These are phyloP conservation scores for Scleromitrula shiraiana DNA, from an alignment of 2,329 filamentous ascomycete species.

Conservation along the genomic window DNA sequence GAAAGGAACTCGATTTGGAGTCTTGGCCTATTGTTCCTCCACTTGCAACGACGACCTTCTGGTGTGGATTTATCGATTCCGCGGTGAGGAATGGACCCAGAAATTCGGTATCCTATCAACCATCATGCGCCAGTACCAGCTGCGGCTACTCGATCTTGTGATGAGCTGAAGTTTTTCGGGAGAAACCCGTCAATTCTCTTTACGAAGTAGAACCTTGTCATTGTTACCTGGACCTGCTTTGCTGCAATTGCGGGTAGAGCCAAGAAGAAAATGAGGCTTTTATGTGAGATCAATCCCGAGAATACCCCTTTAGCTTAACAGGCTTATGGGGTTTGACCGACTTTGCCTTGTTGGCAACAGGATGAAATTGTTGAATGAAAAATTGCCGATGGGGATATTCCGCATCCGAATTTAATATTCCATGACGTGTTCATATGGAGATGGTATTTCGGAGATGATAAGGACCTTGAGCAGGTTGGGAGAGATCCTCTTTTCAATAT, in stretches of 20 bases:
- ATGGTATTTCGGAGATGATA: not conserved
- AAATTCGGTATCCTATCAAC: not conserved
- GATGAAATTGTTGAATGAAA: not conserved
- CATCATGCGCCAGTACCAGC: conserved; percentile 6
- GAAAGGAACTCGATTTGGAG: not conserved
- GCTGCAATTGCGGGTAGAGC: not conserved
- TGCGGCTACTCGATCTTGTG: conserved; percentile 5
- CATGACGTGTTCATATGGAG: conserved; percentile 7
- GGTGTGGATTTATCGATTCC: not conserved
- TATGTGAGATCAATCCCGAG: not conserved
- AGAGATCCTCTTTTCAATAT: not conserved
- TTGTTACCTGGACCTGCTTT: too few species aligned
- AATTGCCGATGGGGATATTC: too few species aligned
- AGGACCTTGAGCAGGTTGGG: not conserved
- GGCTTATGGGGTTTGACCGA: not conserved
- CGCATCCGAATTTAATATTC: not conserved
- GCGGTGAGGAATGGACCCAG: not conserved
- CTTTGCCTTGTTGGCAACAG: too few species aligned
- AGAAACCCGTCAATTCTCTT: too few species aligned
- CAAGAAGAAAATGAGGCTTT: not conserved
- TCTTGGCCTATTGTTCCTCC: not conserved
- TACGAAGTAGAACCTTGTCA: too few species aligned
- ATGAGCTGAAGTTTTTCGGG: conserved; percentile 3
- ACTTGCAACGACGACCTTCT: not conserved
- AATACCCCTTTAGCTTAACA: conserved; percentile 1